phyloP scores from a whole-genome alignment of 202 grass and related monocot species.

The Setaria viridis region DNA sequence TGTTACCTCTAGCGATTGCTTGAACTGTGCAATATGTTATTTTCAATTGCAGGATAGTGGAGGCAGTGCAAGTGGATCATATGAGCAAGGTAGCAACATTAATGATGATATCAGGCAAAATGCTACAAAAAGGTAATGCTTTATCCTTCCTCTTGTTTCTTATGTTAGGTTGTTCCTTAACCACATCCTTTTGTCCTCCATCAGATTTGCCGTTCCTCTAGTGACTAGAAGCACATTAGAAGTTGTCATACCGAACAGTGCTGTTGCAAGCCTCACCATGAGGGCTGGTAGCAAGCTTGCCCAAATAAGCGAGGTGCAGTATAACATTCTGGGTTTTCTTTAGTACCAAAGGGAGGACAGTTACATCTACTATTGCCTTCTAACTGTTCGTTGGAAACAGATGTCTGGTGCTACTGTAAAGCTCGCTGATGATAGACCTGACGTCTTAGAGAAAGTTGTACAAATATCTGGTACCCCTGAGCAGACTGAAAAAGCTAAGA shows the following conservation, averaged over 20 bases:
- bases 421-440: slow-evolving; percentile 71
- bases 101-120: slow-evolving; percentile 84
- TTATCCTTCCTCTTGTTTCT: slow-evolving; percentile 3
- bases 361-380: slow-evolving; percentile 5
- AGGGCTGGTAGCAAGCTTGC: slow-evolving; percentile 96
- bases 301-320: slow-evolving; percentile 88
- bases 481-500: slow-evolving; percentile 90
- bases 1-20: slow-evolving; percentile 30
- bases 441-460: slow-evolving; percentile 70
- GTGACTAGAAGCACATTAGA: slow-evolving; percentile 93
- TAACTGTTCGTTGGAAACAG: slow-evolving; percentile 55
- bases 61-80: slow-evolving; percentile 83
- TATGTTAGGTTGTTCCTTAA: slow-evolving; percentile 40
- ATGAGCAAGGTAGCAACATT: slow-evolving; percentile 85
- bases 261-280: slow-evolving; percentile 83
- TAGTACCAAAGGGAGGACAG: not conserved
- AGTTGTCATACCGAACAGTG: slow-evolving; percentile 82
- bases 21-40: slow-evolving; percentile 24
- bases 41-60: slow-evolving; percentile 76
- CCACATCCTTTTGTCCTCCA: slow-evolving; percentile 27
- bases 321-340: slow-evolving; percentile 26
- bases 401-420: slow-evolving; percentile 89
- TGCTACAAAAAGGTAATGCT: slow-evolving; percentile 64
- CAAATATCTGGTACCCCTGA: slow-evolving; percentile 94
- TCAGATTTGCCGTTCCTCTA: slow-evolving; percentile 77